Base-by-base conservation (phyloP, 805 yeast species). In the Nematodospora valgi region DNA sequence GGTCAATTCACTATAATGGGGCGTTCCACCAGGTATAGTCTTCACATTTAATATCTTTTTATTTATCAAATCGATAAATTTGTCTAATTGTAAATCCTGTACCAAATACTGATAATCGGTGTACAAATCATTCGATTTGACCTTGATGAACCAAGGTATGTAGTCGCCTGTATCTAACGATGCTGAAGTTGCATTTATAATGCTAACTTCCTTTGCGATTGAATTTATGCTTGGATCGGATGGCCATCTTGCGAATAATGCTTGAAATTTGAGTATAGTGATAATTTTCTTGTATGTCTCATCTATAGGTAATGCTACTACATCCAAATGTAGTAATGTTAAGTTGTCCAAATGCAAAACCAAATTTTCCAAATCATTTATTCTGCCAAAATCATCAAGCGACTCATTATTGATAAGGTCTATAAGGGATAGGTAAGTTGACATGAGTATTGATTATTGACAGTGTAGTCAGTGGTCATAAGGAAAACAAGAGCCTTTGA, bases 61-160 rank as follows among this genome's bases (percentile, higher is more conserved):
- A 34, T 59, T 56, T n/a, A 60, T 48, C 38, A 60, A 47, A 12
- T 59, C 64, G 17, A 55, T 42, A 8, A 52, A 34, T 22, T 50
- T 45, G 14, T 42, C 35, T 12, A 38, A 40, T 7, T 38, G 38
- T 4, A 27, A 25, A 11, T 40, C 30, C 3, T 39, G 46, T 9
- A 46, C 39, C 8, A 64, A 40, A 30, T 46, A 50, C 38, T 54
- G 59, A 37, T 50, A 58, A 41, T 66, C 71, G 6, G 61, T 51
- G 22, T 41, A 34, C 19, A 65, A 41, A 41, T 67, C 72, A 19
- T 50, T 46, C 34, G 54, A 56, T 42, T 54, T 61, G 33, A 59
- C 39, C 37, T 49, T 51, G 10, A 52, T 39, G 29, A 19, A 40
- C 12, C 13, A 19, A 4, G 23, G 14, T 4, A 32, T 12, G 13